phyloP scores from a whole-genome alignment of 1,284 basidiomycete genomes.

The Sporisorium iseilematis-ciliati region DNA sequence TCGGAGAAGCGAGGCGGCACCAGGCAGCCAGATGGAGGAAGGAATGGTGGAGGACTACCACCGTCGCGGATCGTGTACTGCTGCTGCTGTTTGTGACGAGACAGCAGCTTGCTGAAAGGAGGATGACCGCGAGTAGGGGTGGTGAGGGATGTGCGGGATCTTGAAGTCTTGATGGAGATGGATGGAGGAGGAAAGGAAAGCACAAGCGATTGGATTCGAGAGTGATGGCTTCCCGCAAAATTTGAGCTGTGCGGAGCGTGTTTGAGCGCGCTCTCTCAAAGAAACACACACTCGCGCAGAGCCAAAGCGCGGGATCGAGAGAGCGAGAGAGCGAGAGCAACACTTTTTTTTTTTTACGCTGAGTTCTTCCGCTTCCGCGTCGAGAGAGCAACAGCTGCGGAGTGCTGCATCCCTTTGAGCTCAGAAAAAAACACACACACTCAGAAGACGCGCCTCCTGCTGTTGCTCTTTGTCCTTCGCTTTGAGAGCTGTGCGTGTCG shows the following conservation, averaged over 20 bases:
- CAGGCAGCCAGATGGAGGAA: slow-evolving; percentile 40
- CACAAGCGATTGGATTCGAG: not conserved
- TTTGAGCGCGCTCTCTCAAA: slow-evolving; percentile 6
- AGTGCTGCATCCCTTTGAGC: too few species aligned
- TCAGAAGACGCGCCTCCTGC: slow-evolving; percentile 20
- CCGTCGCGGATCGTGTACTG: slow-evolving; percentile 8
- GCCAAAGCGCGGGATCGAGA: not conserved
- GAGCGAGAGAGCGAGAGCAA: slow-evolving; percentile 24
- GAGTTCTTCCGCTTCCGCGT: slow-evolving; percentile 1
- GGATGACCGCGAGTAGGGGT: not conserved
- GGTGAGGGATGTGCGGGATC: slow-evolving; percentile 7
- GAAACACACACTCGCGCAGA: not conserved
- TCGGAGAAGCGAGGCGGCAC: slow-evolving; percentile 34
- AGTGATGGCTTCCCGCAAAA: not conserved
- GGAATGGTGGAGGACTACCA: slow-evolving; percentile 28
- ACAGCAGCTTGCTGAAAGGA: slow-evolving; percentile 2
- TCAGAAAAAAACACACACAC: slow-evolving; percentile 18
- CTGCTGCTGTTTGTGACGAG: slow-evolving; percentile 16
- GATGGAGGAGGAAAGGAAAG: slow-evolving; percentile 9
- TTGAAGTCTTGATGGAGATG: slow-evolving; percentile 22
- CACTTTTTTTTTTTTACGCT: slow-evolving; percentile 19
- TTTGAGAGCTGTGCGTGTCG: not conserved
- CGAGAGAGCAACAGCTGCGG: slow-evolving; percentile 17
- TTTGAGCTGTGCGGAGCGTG: slow-evolving; percentile 9
- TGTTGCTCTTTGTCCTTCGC: not conserved